phyloP scores from a whole-genome alignment of 495 filamentous ascomycete species.

The Thermothielavioides terrestris region DNA sequence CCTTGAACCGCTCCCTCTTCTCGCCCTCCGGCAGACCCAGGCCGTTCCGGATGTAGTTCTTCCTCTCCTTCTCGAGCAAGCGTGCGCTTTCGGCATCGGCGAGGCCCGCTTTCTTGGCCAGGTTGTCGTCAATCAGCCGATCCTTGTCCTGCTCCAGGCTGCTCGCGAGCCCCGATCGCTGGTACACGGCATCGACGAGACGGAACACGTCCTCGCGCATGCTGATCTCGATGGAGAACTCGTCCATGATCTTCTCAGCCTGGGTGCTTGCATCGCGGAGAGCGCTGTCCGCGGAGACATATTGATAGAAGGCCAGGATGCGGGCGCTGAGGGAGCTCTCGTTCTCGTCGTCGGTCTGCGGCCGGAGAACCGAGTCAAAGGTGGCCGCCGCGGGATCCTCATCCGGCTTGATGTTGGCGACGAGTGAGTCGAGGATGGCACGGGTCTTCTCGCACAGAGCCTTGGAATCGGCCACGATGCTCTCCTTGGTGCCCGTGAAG shows the following conservation, averaged over 20 bases:
- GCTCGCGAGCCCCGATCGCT: conserved; percentile 34
- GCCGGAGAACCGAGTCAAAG: conserved; percentile 57
- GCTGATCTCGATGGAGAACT: conserved; percentile 49
- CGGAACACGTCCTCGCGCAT: conserved; percentile 56
- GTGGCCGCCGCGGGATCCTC: conserved; percentile 42
- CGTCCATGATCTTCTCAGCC: conserved; percentile 52
- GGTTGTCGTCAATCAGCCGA: conserved; percentile 21
- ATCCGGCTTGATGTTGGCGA: conserved; percentile 52
- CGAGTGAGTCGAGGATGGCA: conserved; percentile 64
- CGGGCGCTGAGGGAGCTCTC: conserved; percentile 47
- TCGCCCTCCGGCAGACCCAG: conserved; percentile 44
- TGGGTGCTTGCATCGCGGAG: conserved; percentile 57
- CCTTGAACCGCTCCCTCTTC: conserved; percentile 54
- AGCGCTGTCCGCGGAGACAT: conserved; percentile 59
- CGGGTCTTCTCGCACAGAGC: conserved; percentile 60
- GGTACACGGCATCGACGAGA: conserved; percentile 47
- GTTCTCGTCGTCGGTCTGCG: conserved; percentile 63
- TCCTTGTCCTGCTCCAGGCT: conserved; percentile 31
- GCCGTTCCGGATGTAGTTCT: conserved; percentile 49
- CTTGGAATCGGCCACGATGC: conserved; percentile 69
- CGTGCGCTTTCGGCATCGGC: conserved; percentile 42
- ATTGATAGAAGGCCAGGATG: conserved; percentile 70
- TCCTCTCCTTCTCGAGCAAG: conserved; percentile 50
- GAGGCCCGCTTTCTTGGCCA: conserved; percentile 25
- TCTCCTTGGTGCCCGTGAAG: conserved; percentile 74